Evolutionary conservation across 2,329 filamentous ascomycete genomes (phyloP), one percentile per base, ranked within the genome.

Genomic region (Fusarium metavorans): DNA sequence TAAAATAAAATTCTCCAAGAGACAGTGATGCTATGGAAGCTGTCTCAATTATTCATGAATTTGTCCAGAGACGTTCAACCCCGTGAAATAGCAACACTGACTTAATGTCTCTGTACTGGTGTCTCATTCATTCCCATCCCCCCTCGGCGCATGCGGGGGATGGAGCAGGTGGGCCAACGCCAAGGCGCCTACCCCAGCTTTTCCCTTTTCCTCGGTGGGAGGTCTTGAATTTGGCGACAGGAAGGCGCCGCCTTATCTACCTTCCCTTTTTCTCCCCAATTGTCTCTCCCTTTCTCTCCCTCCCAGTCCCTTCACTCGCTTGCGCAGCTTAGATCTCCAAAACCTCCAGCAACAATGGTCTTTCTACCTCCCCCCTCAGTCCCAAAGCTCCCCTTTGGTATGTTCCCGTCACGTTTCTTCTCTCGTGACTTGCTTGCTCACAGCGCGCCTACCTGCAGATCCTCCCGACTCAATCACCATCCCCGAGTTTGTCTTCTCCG

Each of bases 401-500:
- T 78, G 84, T 80, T 41, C 54, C 25, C 27, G 18, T 45, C 35
- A 7, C 4, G 48, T 14, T 13, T 32, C 20, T 25, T 71, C 52
- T 72, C 71, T n/a, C 27, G n/a, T 43, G 13, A 48, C 32, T 27
- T 11, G 32, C 54, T 20, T 39, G 18, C 61, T 67, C 37, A 64
- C 58, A 37, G 35, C 50, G 27, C 48, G 48, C 48, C 48, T 52
- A 20, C 41, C 4, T 35, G 23, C 81, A 83, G 88, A 92, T 37
- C 87, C 92, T 11, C 94, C 94, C 18, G 94, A 97, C 81, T 90
- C 90, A 34, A 88, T 97, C 76, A 88, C 94, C 6, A 88, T 97
- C 67, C 88, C 88, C 74, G 91, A 96, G 61, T 97, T 97, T 82
- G 92, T 97, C 85, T 89, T 92, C 70, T 89, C 92, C 76, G 94